These are phyloP conservation scores for Solidago caesia DNA, from an alignment of 129 eudicot genomes.

Conservation along the genomic window DNA sequence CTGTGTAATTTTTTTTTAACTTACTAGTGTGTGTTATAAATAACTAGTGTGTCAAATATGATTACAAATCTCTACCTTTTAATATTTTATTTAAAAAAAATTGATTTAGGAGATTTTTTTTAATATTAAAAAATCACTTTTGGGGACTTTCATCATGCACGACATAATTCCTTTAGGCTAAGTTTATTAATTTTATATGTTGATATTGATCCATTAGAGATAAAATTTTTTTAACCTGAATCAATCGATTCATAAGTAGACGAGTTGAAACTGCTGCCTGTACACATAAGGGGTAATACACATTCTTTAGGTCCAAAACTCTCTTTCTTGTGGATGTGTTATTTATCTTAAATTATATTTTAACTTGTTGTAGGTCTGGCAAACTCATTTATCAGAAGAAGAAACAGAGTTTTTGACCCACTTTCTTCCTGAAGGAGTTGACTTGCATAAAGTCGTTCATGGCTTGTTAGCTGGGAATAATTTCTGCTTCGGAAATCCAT, in stretches of 20 bases:
- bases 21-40: no score
- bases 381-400: conserved; percentile 56
- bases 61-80: no score
- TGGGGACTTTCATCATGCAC: no score
- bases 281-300: not conserved
- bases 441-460: conserved; percentile 52
- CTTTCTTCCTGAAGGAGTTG: conserved; percentile 66
- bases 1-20: no score
- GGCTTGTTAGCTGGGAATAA: conserved; percentile 72
- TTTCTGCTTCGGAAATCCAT: conserved; percentile 79
- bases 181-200: no score
- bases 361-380: conserved; percentile 67
- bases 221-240: no score
- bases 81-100: no score
- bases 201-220: no score
- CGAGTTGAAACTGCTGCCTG: not conserved
- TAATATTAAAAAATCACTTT: no score
- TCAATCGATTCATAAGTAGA: not conserved
- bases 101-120: no score
- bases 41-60: no score
- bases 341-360: conserved; percentile 6
- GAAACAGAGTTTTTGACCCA: conserved; percentile 74
- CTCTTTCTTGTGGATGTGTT: conserved; percentile 17
- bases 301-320: not conserved
- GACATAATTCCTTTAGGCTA: no score